phyloP scores from a whole-genome alignment of 176 grass and related monocot genomes.

The Ensete ventricosum region DNA sequence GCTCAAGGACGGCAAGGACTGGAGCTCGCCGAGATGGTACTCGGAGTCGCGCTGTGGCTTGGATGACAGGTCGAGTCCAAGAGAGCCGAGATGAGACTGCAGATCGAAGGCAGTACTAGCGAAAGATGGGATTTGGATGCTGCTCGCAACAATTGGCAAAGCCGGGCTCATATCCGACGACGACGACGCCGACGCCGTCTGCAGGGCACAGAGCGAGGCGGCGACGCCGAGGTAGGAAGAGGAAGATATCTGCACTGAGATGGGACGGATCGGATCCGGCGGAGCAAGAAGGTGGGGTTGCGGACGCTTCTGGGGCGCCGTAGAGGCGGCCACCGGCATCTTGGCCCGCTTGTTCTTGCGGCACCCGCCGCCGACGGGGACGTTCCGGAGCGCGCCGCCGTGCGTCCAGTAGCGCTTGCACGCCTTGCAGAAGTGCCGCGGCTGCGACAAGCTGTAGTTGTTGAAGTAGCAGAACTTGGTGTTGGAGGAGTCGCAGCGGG shows the following conservation, averaged over 20 bases:
- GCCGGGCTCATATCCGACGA: not conserved
- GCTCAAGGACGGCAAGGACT: not conserved
- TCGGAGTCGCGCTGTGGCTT: not conserved
- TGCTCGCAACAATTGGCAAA: not conserved
- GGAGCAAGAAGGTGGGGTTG: not conserved
- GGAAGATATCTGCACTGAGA: not conserved
- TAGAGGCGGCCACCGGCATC: too few relatives aligned
- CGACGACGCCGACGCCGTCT: not conserved
- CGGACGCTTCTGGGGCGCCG: too few relatives aligned
- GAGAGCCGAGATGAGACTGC: not conserved
- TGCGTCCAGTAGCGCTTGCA: constrained; percentile 19
- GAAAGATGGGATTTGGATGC: not conserved
- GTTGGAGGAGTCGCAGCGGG: constrained; percentile 2
- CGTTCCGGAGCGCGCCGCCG: constrained; percentile 12
- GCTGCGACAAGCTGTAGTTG: constrained; percentile 17
- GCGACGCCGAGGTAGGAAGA: not conserved
- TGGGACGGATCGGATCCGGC: not conserved
- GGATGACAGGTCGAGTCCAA: not conserved
- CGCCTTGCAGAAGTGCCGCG: constrained; percentile 13
- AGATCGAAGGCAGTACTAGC: constrained; percentile 3
- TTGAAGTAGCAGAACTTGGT: constrained; percentile 20
- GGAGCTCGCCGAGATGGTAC: not conserved
- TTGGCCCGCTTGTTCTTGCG: constrained; percentile 6
- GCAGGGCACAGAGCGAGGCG: not conserved
- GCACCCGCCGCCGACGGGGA: constrained; percentile 11